Evolutionary conservation across 2,329 filamentous ascomycete genomes (phyloP), one percentile per base, ranked within the genome.

Genomic region (Cladophialophora psammophila): DNA sequence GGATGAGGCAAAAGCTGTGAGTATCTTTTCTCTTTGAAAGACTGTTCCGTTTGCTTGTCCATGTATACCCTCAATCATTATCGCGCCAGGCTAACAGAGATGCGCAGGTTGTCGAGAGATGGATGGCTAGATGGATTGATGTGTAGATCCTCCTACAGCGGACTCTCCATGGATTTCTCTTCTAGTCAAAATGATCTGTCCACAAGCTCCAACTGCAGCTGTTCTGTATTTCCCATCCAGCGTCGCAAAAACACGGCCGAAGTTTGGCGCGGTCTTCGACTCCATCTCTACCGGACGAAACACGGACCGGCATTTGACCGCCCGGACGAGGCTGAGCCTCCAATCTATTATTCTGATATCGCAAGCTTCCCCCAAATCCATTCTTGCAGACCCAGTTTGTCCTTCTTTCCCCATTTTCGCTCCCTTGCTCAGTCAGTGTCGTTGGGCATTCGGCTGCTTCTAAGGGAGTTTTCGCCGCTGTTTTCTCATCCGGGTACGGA

Each of bases 41-140:
- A 15, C 26, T 18, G 15, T 54, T 15, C 15, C 5, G 15, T 35
- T 35, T 7, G 26, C 52, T 54, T 57, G 34, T n/a, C 6, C 13
- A 32, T 20, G 4, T n/a, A 8, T 5, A n/a, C 20, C 32, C 6
- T 32, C 32, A 1, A 26, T 55, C 20, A 32, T n/a, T 58, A 7
- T 15, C 5, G 9, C 12, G 15, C 32, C 20, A 36, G 6, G n/a
- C 55, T 40, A 15, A 58, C 55, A 38, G 34, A 20, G 54, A 10
- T 1, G 6, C 89, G 0, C 91, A 91, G 78, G 77, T 89, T 18
- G 85, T 86, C 1, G 80, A 87, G 1, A 66, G 63, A 38, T 68
- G 67, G 68, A 69, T 69, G 68, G 68, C 61, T 3, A 55, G 68
- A 50, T 69, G 68, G 68, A 69, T 69, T 40, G 57, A 66, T 40